Evolutionary conservation across 352 stramenopile genomes (phyloP).

Genomic region (Elongisporangium senticosum): DNA sequence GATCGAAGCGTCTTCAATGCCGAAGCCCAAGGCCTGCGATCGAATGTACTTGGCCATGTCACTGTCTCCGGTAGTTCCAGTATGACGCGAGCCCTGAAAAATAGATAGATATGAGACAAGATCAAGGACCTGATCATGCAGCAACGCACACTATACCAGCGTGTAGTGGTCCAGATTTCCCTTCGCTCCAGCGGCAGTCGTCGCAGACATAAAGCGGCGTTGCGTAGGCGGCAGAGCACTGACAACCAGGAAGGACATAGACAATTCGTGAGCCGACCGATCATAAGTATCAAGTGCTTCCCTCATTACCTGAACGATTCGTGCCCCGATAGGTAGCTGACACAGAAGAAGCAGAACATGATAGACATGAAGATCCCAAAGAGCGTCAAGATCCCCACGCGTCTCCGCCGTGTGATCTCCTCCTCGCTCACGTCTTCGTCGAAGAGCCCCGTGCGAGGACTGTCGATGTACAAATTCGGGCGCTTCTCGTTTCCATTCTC

Average conservation of each 20-base stretch:
- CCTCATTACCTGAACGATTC: constrained; percentile 57
- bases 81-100: constrained; percentile 43
- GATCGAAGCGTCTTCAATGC: constrained; percentile 66
- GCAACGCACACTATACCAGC: constrained; percentile 14
- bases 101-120: neutral
- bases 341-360: constrained; percentile 57
- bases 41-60: constrained; percentile 80
- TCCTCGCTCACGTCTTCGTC: constrained; percentile 40
- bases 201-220: constrained; percentile 73
- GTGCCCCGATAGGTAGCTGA: constrained; percentile 54
- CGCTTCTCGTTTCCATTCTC: constrained; percentile 34
- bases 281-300: no score
- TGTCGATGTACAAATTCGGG: constrained; percentile 70
- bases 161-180: constrained; percentile 78
- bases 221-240: constrained; percentile 69
- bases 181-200: constrained; percentile 49
- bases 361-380: constrained; percentile 50
- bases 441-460: constrained; percentile 34
- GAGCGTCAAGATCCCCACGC: constrained; percentile 54
- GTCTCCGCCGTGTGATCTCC: constrained; percentile 45
- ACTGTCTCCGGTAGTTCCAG: constrained; percentile 49
- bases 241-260: no score
- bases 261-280: neutral
- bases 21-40: constrained; percentile 62
- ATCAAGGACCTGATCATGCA: neutral